Conservation (phyloP, 1,284 basidiomycete species). For the Ustilago tritici region DNA sequence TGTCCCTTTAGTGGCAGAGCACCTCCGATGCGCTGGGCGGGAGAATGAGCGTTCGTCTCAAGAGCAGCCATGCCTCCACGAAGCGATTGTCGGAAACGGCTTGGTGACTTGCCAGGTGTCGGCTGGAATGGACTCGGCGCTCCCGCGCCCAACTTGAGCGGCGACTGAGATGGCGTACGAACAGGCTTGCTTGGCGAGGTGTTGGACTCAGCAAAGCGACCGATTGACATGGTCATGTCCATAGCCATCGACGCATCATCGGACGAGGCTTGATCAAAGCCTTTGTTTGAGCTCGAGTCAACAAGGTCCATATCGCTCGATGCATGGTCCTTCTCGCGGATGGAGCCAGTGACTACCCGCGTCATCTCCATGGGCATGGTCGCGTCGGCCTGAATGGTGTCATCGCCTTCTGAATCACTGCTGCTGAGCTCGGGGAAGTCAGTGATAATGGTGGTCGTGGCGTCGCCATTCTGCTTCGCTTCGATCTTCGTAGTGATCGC, state of each 20-base stretch:
- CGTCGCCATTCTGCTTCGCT: conserved; percentile 42
- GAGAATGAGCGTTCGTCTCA: conserved; percentile 30
- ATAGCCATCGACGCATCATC: conserved; percentile 46
- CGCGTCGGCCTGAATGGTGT: conserved; percentile 35
- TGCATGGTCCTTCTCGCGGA: conserved; percentile 40
- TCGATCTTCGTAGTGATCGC: conserved; percentile 51
- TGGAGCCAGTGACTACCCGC: conserved; percentile 43
- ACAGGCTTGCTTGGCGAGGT: conserved; percentile 38
- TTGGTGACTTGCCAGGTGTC: conserved; percentile 40
- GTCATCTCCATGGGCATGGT: conserved; percentile 55
- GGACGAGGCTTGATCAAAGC: conserved; percentile 22
- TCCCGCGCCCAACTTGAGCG: conserved; percentile 23
- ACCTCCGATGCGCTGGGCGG: conserved; percentile 44
- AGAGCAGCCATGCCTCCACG: conserved; percentile 49
- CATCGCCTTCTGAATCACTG: conserved; percentile 45
- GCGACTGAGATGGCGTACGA: conserved; percentile 15
- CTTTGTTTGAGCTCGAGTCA: conserved; percentile 34
- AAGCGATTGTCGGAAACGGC: conserved; percentile 48
- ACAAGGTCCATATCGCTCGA: conserved; percentile 51
- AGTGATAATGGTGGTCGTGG: conserved; percentile 43
- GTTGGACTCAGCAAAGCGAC: conserved; percentile 23
- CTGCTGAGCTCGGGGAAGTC: conserved; percentile 25
- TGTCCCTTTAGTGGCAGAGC: conserved; percentile 25
- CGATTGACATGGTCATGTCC: conserved; percentile 59
- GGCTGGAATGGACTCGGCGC: conserved; percentile 44